phyloP scores from a whole-genome alignment of 2,329 filamentous ascomycete genomes.

The Cercospora citrullina region DNA sequence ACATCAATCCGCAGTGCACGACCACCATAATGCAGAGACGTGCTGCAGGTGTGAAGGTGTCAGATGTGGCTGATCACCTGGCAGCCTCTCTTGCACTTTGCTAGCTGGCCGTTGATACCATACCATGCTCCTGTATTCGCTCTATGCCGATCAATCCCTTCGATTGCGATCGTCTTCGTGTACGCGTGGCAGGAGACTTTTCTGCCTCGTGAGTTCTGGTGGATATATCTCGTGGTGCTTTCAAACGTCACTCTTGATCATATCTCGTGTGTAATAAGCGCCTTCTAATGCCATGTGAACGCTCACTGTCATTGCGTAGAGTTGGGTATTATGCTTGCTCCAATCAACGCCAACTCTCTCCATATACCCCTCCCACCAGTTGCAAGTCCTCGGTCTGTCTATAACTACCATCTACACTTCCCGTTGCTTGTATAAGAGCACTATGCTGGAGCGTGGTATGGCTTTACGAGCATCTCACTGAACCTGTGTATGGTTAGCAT shows the following conservation, averaged over 20 bases:
- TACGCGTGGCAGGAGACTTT: not conserved
- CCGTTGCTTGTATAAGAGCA: not conserved
- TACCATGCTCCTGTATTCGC: not conserved
- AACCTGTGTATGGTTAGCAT: constrained; percentile 52
- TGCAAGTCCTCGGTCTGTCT: not conserved
- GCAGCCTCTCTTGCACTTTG: not conserved
- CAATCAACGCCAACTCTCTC: constrained; percentile 3
- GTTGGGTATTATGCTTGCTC: constrained; percentile 14
- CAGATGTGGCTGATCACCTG: not conserved
- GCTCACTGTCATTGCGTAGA: constrained; percentile 9
- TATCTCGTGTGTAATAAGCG: not conserved
- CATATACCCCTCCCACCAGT: not conserved
- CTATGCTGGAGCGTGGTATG: constrained; percentile 65
- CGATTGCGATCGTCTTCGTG: not conserved
- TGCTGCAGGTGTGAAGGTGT: not conserved
- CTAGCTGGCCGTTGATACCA: not conserved
- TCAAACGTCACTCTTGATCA: not conserved
- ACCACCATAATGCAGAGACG: not conserved
- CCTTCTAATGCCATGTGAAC: constrained; percentile 9
- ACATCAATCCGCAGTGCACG: not conserved
- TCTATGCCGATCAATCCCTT: not conserved
- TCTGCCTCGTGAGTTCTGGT: not conserved
- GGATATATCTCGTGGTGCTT: not conserved
- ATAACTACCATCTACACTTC: not conserved
- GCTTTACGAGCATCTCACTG: constrained; percentile 77